Evolutionary conservation across 108 stramenopile species (phyloP).

Genomic region (Fistulifera pelliculosa): DNA sequence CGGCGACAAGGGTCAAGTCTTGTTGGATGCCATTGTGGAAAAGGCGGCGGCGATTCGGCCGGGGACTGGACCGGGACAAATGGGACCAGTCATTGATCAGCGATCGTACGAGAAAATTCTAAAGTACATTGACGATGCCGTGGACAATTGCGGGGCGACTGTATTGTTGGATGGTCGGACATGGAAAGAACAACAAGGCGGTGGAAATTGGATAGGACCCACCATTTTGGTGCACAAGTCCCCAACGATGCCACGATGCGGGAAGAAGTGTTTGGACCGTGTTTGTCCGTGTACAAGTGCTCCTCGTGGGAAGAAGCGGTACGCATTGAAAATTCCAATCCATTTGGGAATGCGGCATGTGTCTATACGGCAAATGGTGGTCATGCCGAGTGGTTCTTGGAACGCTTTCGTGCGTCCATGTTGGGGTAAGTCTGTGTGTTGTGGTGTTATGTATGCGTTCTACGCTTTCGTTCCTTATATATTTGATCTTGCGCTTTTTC

Average conservation of each 20-base stretch:
- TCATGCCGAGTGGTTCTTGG: constrained; percentile 87
- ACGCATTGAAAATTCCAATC: constrained; percentile 89
- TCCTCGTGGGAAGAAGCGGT: constrained; percentile 86
- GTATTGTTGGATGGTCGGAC: constrained; percentile 86
- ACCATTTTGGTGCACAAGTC: constrained; percentile 79
- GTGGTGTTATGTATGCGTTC: constrained; percentile 18
- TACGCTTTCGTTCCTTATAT: too few species aligned
- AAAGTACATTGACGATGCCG: constrained; percentile 73
- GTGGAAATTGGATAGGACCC: constrained; percentile 84
- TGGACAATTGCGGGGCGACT: constrained; percentile 55
- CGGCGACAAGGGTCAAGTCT: constrained; percentile 35
- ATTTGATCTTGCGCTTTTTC: too few species aligned
- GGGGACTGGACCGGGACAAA: constrained; percentile 72
- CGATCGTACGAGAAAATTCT: constrained; percentile 70
- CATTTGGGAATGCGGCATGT: constrained; percentile 93
- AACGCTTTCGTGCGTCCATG: constrained; percentile 77
- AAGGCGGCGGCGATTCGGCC: constrained; percentile 66
- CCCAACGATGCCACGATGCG: constrained; percentile 59
- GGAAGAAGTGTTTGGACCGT: constrained; percentile 95
- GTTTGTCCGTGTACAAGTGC: constrained; percentile 71
- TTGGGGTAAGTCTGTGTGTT: constrained; percentile 36
- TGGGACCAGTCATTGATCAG: constrained; percentile 89
- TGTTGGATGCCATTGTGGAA: constrained; percentile 54
- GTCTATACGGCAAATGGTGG: constrained; percentile 90
- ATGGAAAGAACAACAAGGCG: constrained; percentile 36